phyloP scores from a whole-genome alignment of 2,329 filamentous ascomycete genomes.

The Penicillium glabrum region DNA sequence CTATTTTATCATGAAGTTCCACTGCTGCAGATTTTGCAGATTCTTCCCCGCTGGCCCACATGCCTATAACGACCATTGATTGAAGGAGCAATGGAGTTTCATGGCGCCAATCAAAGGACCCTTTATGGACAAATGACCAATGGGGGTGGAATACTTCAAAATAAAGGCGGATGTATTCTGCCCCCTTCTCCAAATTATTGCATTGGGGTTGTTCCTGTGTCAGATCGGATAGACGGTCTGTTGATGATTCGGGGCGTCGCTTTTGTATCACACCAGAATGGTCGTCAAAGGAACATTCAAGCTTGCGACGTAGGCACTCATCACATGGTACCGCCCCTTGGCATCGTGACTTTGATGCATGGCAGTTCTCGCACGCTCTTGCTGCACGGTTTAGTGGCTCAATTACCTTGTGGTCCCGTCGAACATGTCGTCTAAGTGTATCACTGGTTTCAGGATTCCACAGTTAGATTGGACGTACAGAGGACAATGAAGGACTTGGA shows the following conservation, averaged over 20 bases:
- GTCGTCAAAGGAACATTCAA: neutral
- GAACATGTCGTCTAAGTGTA: conserved; percentile 28
- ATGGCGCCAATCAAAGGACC: conserved; percentile 16
- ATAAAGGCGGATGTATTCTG: conserved; percentile 23
- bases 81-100: conserved; percentile 30
- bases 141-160: conserved; percentile 27
- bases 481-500: neutral
- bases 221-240: neutral
- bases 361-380: conserved; percentile 22
- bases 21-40: conserved; percentile 20
- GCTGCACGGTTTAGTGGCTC: conserved; percentile 8
- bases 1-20: neutral
- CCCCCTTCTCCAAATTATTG: conserved; percentile 1
- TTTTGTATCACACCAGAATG: neutral
- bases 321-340: conserved; percentile 15
- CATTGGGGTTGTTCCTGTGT: neutral
- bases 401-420: conserved; percentile 12
- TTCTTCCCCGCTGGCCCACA: conserved; percentile 24
- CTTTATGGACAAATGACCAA: conserved; percentile 31
- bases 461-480: neutral
- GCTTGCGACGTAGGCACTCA: neutral
- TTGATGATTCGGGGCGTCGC: neutral
- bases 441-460: conserved; percentile 16
- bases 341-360: conserved; percentile 16
- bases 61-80: conserved; percentile 28